A percentile compares a stretch with the other conserved stretches of the same genome.
These are phyloP conservation scores for Cercophora scortea DNA, from an alignment of 495 filamentous ascomycete species.

Conservation along the genomic window DNA sequence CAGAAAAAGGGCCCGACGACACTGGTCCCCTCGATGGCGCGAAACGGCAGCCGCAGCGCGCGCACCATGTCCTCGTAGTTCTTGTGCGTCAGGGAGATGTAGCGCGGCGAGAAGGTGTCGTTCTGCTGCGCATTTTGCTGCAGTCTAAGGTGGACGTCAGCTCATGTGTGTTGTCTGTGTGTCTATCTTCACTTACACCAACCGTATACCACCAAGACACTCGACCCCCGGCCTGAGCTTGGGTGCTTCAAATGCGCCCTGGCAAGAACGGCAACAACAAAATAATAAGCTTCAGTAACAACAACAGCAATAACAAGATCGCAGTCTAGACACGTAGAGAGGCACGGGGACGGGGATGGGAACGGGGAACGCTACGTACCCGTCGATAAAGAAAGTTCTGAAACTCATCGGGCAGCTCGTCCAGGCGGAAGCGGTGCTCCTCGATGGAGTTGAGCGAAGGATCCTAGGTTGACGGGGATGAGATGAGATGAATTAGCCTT, in stretches of 20 bases:
- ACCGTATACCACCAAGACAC: slow-evolving; percentile 34
- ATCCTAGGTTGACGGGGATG: slow-evolving; percentile 10
- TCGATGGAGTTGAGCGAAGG: slow-evolving; percentile 33
- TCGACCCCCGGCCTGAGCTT: slow-evolving; percentile 32
- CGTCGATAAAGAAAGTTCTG: slow-evolving; percentile 42
- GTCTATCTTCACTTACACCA: slow-evolving; percentile 34
- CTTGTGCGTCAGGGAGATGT: slow-evolving; percentile 33
- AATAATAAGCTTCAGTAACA: no score
- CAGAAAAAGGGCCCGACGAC: slow-evolving; percentile 51
- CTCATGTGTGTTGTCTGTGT: no score
- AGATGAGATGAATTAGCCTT: background rate
- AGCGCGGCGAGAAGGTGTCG: slow-evolving; percentile 42
- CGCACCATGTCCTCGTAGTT: slow-evolving; percentile 37
- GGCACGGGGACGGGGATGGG: background rate
- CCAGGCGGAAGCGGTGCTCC: slow-evolving; percentile 31
- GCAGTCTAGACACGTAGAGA: background rate
- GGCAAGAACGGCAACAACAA: background rate
- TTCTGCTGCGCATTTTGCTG: slow-evolving; percentile 42
- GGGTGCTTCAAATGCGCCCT: slow-evolving; percentile 43
- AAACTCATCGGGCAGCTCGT: slow-evolving; percentile 42
- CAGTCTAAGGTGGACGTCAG: slow-evolving; percentile 23
- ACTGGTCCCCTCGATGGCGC: slow-evolving; percentile 41
- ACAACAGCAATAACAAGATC: no score
- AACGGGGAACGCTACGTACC: slow-evolving; percentile 22
- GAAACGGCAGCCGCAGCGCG: slow-evolving; percentile 38